phyloP scores from a whole-genome alignment of 192 early-diverging fungal genomes.

The Coemansia sp. region DNA sequence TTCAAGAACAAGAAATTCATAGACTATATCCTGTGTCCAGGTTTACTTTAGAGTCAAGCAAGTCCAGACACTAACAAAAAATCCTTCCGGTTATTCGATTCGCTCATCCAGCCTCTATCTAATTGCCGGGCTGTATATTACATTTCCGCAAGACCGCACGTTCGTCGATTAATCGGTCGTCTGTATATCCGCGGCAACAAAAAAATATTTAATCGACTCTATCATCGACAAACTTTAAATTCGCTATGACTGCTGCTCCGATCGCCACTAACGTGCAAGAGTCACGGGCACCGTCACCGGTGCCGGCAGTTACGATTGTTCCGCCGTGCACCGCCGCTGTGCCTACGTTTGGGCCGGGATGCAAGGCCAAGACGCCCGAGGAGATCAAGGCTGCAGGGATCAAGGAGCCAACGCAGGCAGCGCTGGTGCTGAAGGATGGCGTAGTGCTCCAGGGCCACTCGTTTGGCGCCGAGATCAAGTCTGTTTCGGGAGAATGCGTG shows the following conservation, averaged over 20 bases:
- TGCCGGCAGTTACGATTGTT: slow-evolving; percentile 24
- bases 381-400: slow-evolving; percentile 33
- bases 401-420: slow-evolving; percentile 51
- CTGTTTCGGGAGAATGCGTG: slow-evolving; percentile 94
- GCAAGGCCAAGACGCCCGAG: slow-evolving; percentile 40
- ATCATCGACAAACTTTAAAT: not conserved
- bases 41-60: not conserved
- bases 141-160: not conserved
- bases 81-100: not conserved
- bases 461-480: slow-evolving; percentile 87
- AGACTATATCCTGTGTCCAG: not conserved
- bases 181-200: not conserved
- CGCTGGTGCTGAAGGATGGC: slow-evolving; percentile 87
- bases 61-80: not conserved
- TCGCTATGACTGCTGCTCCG: slow-evolving; percentile 41
- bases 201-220: not conserved
- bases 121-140: not conserved
- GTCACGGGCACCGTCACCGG: slow-evolving; percentile 46
- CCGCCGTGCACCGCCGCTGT: slow-evolving; percentile 50
- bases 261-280: slow-evolving; percentile 53
- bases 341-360: slow-evolving; percentile 36
- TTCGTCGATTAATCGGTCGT: not conserved
- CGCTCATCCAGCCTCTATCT: not conserved
- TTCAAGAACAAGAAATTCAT: not conserved
- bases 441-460: slow-evolving; percentile 82